These are phyloP conservation scores for Sugiyamaella sp. DNA, from an alignment of 1,139 yeast genomes.

Conservation along the genomic window DNA sequence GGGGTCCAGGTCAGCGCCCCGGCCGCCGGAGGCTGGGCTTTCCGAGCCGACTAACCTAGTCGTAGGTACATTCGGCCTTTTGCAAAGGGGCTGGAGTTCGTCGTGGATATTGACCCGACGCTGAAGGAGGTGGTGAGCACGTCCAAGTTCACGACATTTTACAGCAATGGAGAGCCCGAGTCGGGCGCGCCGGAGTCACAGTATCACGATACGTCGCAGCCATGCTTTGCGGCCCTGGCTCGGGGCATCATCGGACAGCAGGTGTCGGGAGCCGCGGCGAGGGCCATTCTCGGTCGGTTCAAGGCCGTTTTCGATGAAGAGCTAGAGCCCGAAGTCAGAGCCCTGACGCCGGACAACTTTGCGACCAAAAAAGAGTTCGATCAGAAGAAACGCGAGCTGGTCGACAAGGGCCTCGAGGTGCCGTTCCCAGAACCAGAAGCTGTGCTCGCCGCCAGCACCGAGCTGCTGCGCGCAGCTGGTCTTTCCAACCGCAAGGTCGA, in stretches of 20 bases:
- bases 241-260: constrained; percentile 73
- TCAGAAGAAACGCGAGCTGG: constrained; percentile 11
- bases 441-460: constrained; percentile 48
- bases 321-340: constrained; percentile 5
- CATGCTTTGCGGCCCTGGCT: constrained; percentile 48
- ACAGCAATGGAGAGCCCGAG: constrained; percentile 15
- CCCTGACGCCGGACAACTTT: constrained; percentile 3
- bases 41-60: constrained; percentile 1
- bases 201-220: constrained; percentile 1
- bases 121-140: constrained; percentile 32
- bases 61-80: constrained; percentile 38
- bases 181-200: constrained; percentile 5
- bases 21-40: background rate
- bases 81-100: constrained; percentile 41
- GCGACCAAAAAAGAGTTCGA: constrained; percentile 17
- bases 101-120: constrained; percentile 44
- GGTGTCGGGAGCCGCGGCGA: constrained; percentile 83
- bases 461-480: constrained; percentile 64
- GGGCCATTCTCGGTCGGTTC: constrained; percentile 59
- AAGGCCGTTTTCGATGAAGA: constrained; percentile 41
- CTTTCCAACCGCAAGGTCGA: constrained; percentile 69
- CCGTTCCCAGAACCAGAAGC: constrained; percentile 57
- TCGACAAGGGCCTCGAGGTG: constrained; percentile 11
- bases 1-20: background rate
- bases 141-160: constrained; percentile 38